A percentile compares a stretch with the other conserved stretches of the same genome.
Conservation (phyloP, 2,329 filamentous ascomycete species). For the Juglanconis oblonga region DNA sequence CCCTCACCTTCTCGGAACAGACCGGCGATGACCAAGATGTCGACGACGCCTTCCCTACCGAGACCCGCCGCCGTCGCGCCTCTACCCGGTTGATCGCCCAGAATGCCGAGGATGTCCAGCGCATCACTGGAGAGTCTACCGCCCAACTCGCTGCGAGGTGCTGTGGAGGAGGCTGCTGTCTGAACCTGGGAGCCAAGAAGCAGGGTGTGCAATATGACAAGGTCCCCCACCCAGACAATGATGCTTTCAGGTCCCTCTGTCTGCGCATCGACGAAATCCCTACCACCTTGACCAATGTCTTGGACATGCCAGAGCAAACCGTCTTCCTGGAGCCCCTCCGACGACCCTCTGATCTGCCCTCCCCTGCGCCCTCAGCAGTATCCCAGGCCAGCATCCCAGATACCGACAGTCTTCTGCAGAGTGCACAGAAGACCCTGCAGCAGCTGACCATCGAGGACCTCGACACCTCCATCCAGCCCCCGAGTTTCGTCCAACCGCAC, state of each 20-base stretch:
- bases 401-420: constrained; percentile 24
- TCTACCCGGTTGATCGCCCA: constrained; percentile 67
- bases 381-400: constrained; percentile 40
- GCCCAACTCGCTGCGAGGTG: constrained; percentile 61
- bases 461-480: constrained; percentile 68
- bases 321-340: constrained; percentile 65
- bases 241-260: constrained; percentile 76
- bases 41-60: constrained; percentile 45
- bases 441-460: constrained; percentile 37
- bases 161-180: constrained; percentile 63
- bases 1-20: constrained; percentile 58
- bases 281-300: constrained; percentile 67
- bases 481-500: constrained; percentile 88
- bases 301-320: constrained; percentile 71
- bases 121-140: constrained; percentile 62
- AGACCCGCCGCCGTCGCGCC: constrained; percentile 57
- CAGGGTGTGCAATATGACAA: constrained; percentile 50
- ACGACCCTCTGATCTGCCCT: constrained; percentile 32
- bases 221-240: constrained; percentile 69
- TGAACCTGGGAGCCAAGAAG: constrained; percentile 44
- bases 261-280: constrained; percentile 75
- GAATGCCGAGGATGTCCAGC: constrained; percentile 59
- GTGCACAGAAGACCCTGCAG: constrained; percentile 23
- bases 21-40: constrained; percentile 54
- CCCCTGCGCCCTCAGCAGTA: constrained; percentile 49